Evolutionary conservation across 768 basidiomycete species (phyloP).

Genomic region (Serendipita indica): DNA sequence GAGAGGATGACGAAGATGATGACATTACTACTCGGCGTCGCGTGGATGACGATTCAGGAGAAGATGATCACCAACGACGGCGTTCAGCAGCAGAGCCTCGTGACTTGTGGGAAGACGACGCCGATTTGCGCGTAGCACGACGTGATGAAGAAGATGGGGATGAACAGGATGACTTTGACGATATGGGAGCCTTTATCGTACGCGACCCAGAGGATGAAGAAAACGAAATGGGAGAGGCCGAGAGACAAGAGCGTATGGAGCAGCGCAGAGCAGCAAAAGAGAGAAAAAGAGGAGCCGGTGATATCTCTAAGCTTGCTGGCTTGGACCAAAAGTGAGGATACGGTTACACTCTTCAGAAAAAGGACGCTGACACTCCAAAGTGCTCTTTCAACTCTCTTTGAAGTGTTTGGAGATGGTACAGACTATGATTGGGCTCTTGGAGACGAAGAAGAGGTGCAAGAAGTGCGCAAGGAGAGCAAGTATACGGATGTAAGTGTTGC

Average conservation of each 20-base stretch:
- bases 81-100: slow-evolving; percentile 41
- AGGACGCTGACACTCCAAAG: slow-evolving; percentile 13
- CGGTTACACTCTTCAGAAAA: not conserved
- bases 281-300: slow-evolving; percentile 48
- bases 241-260: slow-evolving; percentile 56
- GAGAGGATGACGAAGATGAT: slow-evolving; percentile 42
- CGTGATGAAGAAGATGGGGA: slow-evolving; percentile 1
- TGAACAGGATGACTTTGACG: slow-evolving; percentile 12
- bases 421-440: slow-evolving; percentile 92
- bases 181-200: slow-evolving; percentile 23
- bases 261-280: slow-evolving; percentile 55
- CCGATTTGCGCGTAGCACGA: slow-evolving; percentile 17
- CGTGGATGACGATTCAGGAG: slow-evolving; percentile 36
- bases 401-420: slow-evolving; percentile 90
- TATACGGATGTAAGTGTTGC: slow-evolving; percentile 57
- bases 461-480: slow-evolving; percentile 61
- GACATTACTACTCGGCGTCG: slow-evolving; percentile 65
- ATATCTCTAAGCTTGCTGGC: slow-evolving; percentile 56
- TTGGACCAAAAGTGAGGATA: slow-evolving; percentile 69
- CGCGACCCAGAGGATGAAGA: slow-evolving; percentile 67
- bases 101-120: slow-evolving; percentile 76
- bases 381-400: slow-evolving; percentile 58
- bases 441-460: slow-evolving; percentile 44
- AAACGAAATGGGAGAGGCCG: slow-evolving; percentile 61
- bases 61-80: slow-evolving; percentile 37